Percentiles rank a stretch among this genome's conserved stretches.
These are phyloP conservation scores for Coffea humblotiana DNA, from an alignment of 305 asterid species.

Conservation along the genomic window DNA sequence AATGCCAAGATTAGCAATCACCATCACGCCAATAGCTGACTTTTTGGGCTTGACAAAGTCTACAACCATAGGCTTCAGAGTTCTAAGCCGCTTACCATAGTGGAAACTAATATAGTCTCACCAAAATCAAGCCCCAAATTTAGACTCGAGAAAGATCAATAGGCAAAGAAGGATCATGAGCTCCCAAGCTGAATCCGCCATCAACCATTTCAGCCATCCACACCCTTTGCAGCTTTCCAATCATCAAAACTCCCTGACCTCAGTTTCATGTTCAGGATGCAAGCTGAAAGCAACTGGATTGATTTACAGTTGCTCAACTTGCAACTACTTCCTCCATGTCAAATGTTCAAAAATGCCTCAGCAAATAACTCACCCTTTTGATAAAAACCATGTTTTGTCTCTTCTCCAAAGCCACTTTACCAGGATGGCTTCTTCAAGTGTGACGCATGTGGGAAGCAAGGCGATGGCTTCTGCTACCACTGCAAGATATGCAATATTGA, in stretches of 20 bases:
- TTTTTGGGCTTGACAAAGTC: slow-evolving; percentile 5
- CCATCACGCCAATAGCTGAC: background rate
- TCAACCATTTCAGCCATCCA: slow-evolving; percentile 51
- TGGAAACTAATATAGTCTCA: background rate
- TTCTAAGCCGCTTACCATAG: background rate
- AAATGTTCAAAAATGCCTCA: slow-evolving; percentile 40
- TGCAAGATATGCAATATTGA: slow-evolving; percentile 54
- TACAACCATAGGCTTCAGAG: background rate
- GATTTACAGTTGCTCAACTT: slow-evolving; percentile 30
- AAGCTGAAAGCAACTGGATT: slow-evolving; percentile 24
- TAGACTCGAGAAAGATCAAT: background rate
- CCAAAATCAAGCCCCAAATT: background rate
- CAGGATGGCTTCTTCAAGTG: slow-evolving; percentile 49
- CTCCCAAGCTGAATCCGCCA: slow-evolving; percentile 11
- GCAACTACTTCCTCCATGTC: slow-evolving; percentile 34
- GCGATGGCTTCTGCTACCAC: slow-evolving; percentile 55
- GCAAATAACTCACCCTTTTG: slow-evolving; percentile 32
- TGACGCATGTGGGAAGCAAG: slow-evolving; percentile 50
- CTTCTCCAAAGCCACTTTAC: slow-evolving; percentile 37
- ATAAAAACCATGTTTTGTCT: slow-evolving; percentile 29
- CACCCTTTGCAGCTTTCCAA: slow-evolving; percentile 33
- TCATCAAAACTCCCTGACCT: slow-evolving; percentile 22
- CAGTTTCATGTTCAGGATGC: slow-evolving; percentile 35
- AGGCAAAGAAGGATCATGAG: slow-evolving; percentile 7
- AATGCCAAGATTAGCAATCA: background rate